phyloP scores from a whole-genome alignment of 2,329 filamentous ascomycete genomes.

The Taxawa tesnikishii region DNA sequence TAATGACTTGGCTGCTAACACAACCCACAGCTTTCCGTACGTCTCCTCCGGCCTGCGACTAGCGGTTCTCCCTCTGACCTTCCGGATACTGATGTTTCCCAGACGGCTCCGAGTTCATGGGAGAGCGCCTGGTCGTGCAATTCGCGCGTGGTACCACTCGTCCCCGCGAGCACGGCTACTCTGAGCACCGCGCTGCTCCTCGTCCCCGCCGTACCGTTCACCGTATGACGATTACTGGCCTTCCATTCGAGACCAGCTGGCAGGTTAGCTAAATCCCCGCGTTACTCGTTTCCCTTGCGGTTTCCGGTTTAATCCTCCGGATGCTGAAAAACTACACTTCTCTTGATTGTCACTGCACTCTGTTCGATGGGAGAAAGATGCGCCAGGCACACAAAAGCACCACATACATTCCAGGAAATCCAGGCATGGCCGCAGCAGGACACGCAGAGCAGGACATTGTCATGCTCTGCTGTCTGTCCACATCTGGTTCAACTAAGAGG shows the following conservation, averaged over 20 bases:
- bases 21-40: constrained; percentile 45
- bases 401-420: too few relatives aligned
- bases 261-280: constrained; percentile 68
- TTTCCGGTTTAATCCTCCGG: constrained; percentile 17
- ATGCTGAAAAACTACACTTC: constrained; percentile 12
- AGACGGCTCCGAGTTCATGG: constrained; percentile 98
- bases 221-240: constrained; percentile 94
- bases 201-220: constrained; percentile 89
- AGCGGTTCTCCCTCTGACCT: constrained; percentile 10
- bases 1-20: constrained; percentile 9
- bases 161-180: constrained; percentile 36
- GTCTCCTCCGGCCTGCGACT: constrained; percentile 20
- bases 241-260: constrained; percentile 98
- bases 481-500: too few relatives aligned
- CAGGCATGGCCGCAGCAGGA: too few relatives aligned
- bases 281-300: constrained; percentile 14
- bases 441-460: too few relatives aligned
- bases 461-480: too few relatives aligned
- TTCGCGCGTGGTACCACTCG: constrained; percentile 78
- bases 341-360: too few relatives aligned
- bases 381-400: too few relatives aligned
- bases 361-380: too few relatives aligned
- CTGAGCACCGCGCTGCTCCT: constrained; percentile 43
- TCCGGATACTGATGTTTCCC: constrained; percentile 8
- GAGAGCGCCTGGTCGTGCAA: constrained; percentile 92